Conservation (phyloP, 805 yeast species). For the Saccharomycopsis vini region DNA sequence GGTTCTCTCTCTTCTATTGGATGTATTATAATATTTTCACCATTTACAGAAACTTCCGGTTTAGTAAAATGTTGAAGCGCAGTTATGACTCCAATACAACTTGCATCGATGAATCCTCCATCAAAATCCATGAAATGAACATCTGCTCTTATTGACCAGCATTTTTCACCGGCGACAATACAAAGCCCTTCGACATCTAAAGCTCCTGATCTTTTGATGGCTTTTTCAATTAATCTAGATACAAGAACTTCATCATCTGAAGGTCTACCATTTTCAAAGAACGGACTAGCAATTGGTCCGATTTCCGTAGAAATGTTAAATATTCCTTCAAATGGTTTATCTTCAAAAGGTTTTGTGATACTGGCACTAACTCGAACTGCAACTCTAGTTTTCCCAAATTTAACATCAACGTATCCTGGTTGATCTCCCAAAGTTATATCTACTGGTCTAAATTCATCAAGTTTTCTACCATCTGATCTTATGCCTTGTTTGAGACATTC, state of each 20-base stretch:
- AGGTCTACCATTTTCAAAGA: conserved; percentile 64
- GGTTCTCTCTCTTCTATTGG: conserved; percentile 75
- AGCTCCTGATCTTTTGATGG: conserved; percentile 84
- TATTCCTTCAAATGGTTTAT: conserved; percentile 88
- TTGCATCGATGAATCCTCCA: conserved; percentile 87
- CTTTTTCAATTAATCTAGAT: conserved; percentile 79
- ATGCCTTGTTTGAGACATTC: conserved; percentile 53
- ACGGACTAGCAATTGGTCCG: conserved; percentile 82
- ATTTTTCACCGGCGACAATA: conserved; percentile 80
- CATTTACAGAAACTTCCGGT: conserved; percentile 72
- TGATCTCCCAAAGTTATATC: conserved; percentile 58
- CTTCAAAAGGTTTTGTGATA: conserved; percentile 73
- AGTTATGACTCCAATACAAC: conserved; percentile 84
- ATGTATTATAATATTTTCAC: conserved; percentile 49
- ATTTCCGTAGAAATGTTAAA: conserved; percentile 80
- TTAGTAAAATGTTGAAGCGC: conserved; percentile 75
- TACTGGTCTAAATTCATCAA: conserved; percentile 57
- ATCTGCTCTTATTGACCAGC: conserved; percentile 89
- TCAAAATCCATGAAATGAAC: conserved; percentile 83
- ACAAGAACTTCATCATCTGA: conserved; percentile 77
- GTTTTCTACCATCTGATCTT: conserved; percentile 61
- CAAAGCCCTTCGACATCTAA: conserved; percentile 85
- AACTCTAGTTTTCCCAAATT: conserved; percentile 63
- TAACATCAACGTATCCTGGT: conserved; percentile 74
- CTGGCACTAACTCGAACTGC: conserved; percentile 68